Conservation (phyloP, 768 basidiomycete genomes). For the Amanita muscaria region DNA sequence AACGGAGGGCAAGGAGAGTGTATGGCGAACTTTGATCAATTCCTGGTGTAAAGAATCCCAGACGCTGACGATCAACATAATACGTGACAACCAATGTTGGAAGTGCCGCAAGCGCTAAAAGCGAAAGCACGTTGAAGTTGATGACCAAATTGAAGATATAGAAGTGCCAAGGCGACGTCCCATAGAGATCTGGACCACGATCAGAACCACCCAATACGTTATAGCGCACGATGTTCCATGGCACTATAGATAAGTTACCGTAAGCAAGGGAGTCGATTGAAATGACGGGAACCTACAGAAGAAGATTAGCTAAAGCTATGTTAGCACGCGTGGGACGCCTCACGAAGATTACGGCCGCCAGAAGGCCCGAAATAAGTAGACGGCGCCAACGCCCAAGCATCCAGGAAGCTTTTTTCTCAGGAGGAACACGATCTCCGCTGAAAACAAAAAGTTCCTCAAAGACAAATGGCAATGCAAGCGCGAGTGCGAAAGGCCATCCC, state of each 20-base stretch:
- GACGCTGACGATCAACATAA: conserved; percentile 65
- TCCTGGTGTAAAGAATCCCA: conserved; percentile 44
- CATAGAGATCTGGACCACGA: conserved; percentile 88
- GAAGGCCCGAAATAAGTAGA: conserved; percentile 41
- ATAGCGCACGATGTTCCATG: conserved; percentile 91
- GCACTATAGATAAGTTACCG: conserved; percentile 66
- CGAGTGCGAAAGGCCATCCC: conserved; percentile 95
- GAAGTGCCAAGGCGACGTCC: conserved; percentile 80
- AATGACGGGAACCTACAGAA: conserved; percentile 67
- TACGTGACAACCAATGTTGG: conserved; percentile 74
- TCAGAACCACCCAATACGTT: conserved; percentile 79
- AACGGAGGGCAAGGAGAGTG: conserved; percentile 61
- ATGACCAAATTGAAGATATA: conserved; percentile 85
- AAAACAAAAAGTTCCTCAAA: conserved; percentile 81
- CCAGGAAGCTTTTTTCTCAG: conserved; percentile 43
- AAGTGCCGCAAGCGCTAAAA: conserved; percentile 72
- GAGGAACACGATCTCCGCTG: conserved; percentile 55
- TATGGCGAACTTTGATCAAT: conserved; percentile 70
- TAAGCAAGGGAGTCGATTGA: conserved; percentile 83
- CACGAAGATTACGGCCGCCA: conserved; percentile 58
- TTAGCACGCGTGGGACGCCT: conserved; percentile 15
- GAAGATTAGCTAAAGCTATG: background rate
- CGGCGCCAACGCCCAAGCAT: conserved; percentile 50
- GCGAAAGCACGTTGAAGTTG: conserved; percentile 87
- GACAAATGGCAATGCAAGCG: conserved; percentile 81